Evolutionary conservation across 176 grass and related monocot species (phyloP), one percentile per base, ranked within the genome.

Genomic region (Carex scoparia): DNA sequence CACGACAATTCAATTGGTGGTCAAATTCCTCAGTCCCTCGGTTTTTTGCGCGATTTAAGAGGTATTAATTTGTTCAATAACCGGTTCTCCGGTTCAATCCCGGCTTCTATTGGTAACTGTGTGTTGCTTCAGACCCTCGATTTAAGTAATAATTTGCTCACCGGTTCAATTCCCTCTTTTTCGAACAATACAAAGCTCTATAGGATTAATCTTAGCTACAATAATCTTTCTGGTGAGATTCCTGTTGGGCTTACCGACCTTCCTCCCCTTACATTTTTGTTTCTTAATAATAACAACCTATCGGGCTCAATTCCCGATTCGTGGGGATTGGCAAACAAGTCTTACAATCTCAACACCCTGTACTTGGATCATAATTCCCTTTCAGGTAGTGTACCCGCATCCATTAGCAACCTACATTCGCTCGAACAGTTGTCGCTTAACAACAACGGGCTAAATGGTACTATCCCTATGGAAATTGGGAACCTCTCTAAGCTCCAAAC

Each of bases 21-120:
- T 3, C 96, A 89, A 37, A 65, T 95, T 3, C 96, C 96, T 11
- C 59, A 81, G 3, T 63, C 91, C 8, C 66, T 98, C 71, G 88
- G 93, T 16, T 89, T 92, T 88, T 88, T 98, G 42, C 89, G 65
- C 18, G 85, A 95, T 0, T 90, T 98, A 81, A 92, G 91, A 30
- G 96, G 85, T 2, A 60, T 95, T 28, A 89, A 98, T 86, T 91
- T 98, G 85, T 94, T 95, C 89, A 98, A 98, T 87, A 98, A 95
- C 83, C 91, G 93, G 65, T 93, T 98, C 87, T 83, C 91, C 0
- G 96, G 93, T 56, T 83, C 80, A 33, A 89, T 98, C 60, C 93
- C 96, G 0, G 88, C 81, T 15, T 63, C 84, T 18, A 83, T 98
- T 44, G 93, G 93, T 80, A 76, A 83, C 10, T 94, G 89, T 83